These are phyloP conservation scores for Kurtzmaniella quercitrusa DNA, from an alignment of 1,139 yeast species.

Conservation along the genomic window DNA sequence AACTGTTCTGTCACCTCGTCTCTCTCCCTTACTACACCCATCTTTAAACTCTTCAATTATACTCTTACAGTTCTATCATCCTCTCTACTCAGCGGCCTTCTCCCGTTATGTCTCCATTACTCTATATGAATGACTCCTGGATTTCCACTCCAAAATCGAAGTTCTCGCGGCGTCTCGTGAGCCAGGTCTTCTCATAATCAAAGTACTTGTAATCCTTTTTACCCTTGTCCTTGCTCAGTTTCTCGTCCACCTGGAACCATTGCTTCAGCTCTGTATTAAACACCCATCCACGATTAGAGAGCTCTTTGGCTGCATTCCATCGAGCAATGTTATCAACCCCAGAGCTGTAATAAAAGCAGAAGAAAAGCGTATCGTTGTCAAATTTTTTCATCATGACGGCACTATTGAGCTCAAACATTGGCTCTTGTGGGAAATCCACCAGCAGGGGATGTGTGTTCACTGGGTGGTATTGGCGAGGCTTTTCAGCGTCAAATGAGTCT, in stretches of 20 bases:
- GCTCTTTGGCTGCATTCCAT: conserved; percentile 80
- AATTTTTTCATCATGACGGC: conserved; percentile 60
- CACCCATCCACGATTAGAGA: conserved; percentile 80
- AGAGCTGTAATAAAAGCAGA: conserved; percentile 78
- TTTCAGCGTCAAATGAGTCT: conserved; percentile 86
- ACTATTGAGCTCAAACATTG: conserved; percentile 56
- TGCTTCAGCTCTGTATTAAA: conserved; percentile 73
- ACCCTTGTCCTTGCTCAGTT: conserved; percentile 27
- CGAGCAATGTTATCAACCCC: conserved; percentile 44
- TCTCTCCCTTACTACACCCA: too few relatives aligned
- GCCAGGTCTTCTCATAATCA: conserved; percentile 89
- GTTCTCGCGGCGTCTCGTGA: conserved; percentile 73
- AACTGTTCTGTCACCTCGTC: too few relatives aligned
- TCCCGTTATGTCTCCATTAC: not conserved
- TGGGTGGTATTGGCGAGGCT: conserved; percentile 80
- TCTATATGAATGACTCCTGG: conserved; percentile 16
- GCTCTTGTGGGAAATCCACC: conserved; percentile 89
- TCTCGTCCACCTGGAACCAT: conserved; percentile 70
- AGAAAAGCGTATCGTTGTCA: conserved; percentile 85
- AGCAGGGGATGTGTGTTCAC: conserved; percentile 84
- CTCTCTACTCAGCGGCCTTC: not conserved
- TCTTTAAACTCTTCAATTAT: too few relatives aligned
- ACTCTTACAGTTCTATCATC: too few relatives aligned
- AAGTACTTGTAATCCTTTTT: conserved; percentile 69
- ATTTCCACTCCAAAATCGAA: conserved; percentile 35